A percentile compares a stretch with the other conserved stretches of the same genome.
Conservation (phyloP, 495 filamentous ascomycete genomes). For the Usnea hakonensis region DNA sequence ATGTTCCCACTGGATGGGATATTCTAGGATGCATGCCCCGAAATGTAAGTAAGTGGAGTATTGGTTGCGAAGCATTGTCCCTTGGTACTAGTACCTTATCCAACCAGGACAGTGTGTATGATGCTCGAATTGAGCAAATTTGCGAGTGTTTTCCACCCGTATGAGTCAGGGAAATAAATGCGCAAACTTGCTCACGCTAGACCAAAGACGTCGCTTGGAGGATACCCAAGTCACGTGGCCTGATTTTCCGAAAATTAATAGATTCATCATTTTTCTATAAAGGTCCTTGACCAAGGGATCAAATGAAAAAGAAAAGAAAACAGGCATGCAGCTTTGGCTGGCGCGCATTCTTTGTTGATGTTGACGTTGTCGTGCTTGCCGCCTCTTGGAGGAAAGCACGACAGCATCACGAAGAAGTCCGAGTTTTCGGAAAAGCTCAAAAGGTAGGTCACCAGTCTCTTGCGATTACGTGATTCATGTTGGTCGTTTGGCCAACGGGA, state of each 20-base stretch:
- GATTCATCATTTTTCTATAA: not conserved
- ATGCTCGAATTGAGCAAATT: not conserved
- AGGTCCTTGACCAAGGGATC: not conserved
- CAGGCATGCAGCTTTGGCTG: too few relatives aligned
- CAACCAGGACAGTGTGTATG: too few relatives aligned
- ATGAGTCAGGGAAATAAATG: not conserved
- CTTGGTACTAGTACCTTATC: not conserved
- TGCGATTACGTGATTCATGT: not conserved
- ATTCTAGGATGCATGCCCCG: not conserved
- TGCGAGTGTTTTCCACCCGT: not conserved
- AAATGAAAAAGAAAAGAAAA: not conserved
- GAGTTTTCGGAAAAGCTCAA: not conserved
- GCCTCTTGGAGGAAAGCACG: not conserved
- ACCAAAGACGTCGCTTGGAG: not conserved
- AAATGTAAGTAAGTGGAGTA: too few relatives aligned
- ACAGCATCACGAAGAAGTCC: constrained; percentile 26
- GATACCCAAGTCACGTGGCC: not conserved
- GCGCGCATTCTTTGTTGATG: not conserved
- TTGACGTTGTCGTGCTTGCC: constrained; percentile 12
- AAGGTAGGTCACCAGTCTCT: not conserved
- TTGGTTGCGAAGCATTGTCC: too few relatives aligned
- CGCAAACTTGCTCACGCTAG: constrained; percentile 10
- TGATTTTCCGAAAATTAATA: not conserved
- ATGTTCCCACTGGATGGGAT: not conserved
- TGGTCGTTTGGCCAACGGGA: not conserved